Evolutionary conservation across 2,329 filamentous ascomycete genomes (phyloP), one percentile per base, ranked within the genome.

Genomic region (Sclerotinia borealis): DNA sequence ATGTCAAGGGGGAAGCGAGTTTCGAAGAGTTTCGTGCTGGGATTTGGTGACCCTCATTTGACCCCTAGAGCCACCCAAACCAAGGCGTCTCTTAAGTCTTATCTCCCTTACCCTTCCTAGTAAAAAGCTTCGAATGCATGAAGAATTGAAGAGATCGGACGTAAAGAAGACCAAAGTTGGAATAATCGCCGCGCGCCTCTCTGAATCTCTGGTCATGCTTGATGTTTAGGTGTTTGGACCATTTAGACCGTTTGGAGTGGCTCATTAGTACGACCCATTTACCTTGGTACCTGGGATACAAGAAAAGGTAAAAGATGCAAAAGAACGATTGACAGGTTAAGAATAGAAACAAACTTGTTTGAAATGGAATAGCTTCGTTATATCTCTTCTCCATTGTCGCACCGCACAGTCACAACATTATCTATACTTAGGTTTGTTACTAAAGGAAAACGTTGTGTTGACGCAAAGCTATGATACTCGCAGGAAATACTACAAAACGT

Each of bases 121-220:
- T 45, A 27, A 55, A 56, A 61, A 34, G 59, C 37, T 34, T 47
- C 29, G 36, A 48, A 6, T 61, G 59, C 59, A 61, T 61, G 41
- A 61, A 55, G 37, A 31, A 55, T 61, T 27, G 22, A 13, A 22
- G 39, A 61, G 25, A 61, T 61, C 29, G 49, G 59, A 61, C 29
- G 60, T 31, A 56, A 58, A 48, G 48, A 55, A 39, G 60, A 47
- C 25, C 41, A 60, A 45, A 36, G 31, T 63, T 59, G 54, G 47
- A 63, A 63, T 47, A 60, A 34, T 47, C 61, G 37, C 60, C 60
- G 60, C 60, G 60, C 60, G 60, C 60, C 60, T 63, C 50, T 58
- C 25, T 29, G 9, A 25, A n/a, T 59, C 31, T 41, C 22, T 54
- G 48, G n/a, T 54, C 29, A 41, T 47, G 50, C 41, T 43, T 56